phyloP scores from a whole-genome alignment of 2,329 filamentous ascomycete species.

The Conoideocrella luteorostrata region DNA sequence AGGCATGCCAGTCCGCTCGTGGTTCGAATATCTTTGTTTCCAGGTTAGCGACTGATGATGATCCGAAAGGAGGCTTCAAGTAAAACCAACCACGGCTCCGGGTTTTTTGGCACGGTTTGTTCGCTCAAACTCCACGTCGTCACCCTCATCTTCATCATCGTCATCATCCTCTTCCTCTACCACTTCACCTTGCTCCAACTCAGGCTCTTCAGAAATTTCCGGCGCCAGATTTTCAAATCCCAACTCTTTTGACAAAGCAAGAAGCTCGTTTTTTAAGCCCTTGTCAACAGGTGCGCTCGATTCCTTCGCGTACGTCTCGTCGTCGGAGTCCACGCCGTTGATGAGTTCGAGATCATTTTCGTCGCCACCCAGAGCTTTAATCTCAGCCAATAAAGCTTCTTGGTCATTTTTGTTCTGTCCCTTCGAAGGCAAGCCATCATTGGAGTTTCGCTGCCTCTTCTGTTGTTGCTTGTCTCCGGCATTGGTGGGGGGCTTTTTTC shows the following conservation, averaged over 20 bases:
- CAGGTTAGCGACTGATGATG: conserved; percentile 28
- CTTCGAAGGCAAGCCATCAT: conserved; percentile 16
- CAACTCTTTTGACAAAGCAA: conserved; percentile 32
- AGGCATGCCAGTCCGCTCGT: conserved; percentile 50
- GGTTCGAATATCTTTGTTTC: conserved; percentile 47
- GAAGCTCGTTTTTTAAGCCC: conserved; percentile 28
- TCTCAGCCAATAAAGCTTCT: conserved; percentile 53
- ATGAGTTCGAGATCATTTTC: conserved; percentile 59
- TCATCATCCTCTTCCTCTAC: conserved; percentile 23
- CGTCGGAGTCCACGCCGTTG: conserved; percentile 41
- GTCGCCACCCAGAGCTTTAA: conserved; percentile 58
- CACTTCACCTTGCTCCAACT: conserved; percentile 27
- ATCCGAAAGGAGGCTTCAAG: conserved; percentile 2
- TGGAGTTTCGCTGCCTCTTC: conserved; percentile 31
- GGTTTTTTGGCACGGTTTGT: conserved; percentile 18
- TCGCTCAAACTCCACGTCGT: conserved; percentile 22
- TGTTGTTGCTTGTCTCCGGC: conserved; percentile 25
- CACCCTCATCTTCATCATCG: conserved; percentile 27
- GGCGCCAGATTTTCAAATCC: conserved; percentile 28
- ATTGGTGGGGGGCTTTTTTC: conserved; percentile 35
- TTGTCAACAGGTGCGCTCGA: conserved; percentile 35
- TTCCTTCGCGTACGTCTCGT: conserved; percentile 27
- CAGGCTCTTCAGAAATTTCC: conserved; percentile 31
- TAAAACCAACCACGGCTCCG: conserved; percentile 28
- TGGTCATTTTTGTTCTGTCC: conserved; percentile 20